These are phyloP conservation scores for Trypanosoma vivax DNA, from an alignment of 208 protist species.

Conservation along the genomic window DNA sequence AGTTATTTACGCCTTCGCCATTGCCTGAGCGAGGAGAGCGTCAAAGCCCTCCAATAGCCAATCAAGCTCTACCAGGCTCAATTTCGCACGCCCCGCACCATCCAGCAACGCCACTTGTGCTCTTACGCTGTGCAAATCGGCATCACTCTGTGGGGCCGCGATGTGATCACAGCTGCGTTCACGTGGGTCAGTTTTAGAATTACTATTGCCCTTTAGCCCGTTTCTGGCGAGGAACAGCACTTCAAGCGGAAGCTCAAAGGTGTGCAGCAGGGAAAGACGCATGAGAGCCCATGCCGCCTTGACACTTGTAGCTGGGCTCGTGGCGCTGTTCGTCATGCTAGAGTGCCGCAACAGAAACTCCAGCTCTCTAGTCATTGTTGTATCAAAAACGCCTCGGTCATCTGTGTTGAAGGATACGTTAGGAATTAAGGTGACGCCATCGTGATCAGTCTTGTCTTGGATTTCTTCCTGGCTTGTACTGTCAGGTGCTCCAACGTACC, in stretches of 20 bases:
- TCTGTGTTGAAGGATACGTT: constrained; percentile 78
- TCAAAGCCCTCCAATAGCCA: constrained; percentile 20
- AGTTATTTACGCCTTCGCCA: too few relatives aligned
- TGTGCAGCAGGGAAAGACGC: constrained; percentile 37
- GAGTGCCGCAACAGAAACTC: constrained; percentile 38
- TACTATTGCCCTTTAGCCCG: neutral
- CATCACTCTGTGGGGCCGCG: neutral
- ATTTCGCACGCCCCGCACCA: neutral
- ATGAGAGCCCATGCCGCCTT: constrained; percentile 35
- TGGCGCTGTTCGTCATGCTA: neutral
- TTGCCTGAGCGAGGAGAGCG: too few relatives aligned
- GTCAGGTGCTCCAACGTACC: neutral
- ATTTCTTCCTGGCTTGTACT: neutral
- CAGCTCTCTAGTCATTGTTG: constrained; percentile 53
- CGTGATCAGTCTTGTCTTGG: neutral
- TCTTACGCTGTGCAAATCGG: neutral
- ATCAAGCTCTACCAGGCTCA: constrained; percentile 15
- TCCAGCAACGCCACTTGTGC: neutral
- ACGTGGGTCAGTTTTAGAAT: neutral
- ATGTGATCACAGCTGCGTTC: neutral
- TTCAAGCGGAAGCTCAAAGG: constrained; percentile 56
- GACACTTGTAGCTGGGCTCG: neutral
- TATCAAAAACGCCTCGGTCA: constrained; percentile 81
- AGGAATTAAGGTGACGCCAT: constrained; percentile 12
- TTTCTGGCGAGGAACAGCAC: constrained; percentile 27